Evolutionary conservation across 164 flowering plant genomes (phyloP), one percentile per base, ranked within the genome.

Genomic region (Euptelea pleiosperma): DNA sequence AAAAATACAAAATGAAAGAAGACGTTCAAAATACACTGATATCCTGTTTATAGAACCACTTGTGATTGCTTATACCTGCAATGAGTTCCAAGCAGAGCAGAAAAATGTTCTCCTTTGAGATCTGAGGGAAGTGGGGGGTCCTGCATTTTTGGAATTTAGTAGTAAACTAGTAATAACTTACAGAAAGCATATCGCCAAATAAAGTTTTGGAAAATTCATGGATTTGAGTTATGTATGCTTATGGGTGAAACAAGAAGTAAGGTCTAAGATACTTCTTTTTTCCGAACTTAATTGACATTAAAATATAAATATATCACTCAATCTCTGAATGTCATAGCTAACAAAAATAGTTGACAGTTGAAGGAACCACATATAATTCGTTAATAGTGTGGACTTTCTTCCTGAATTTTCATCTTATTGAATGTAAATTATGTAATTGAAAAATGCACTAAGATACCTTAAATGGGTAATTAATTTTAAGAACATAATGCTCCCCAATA

Each of bases 391-490:
- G 24, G 11, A 15, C 0, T 28, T 48, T 45, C 15, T 31, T 28
- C 24, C 16, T 16, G 0, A 30, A 41, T 9, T 28, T 57, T 57
- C 28, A 12, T 14, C 41, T 12, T 15, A n/a, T 19, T 55, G 14
- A 34, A n/a, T 26, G 24, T 29, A 8, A 30, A 30, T 15, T 22
- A n/a, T 26, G 24, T 29, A 8, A 30, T 43, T 15, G 36, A 34
- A 26, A 4, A 10, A 51, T 16, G 4, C 15, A 5, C 25, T n/a
- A 28, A 61, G 22, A 29, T 77, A 94, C 99, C 96, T 89, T 94
- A 57, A 85, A 94, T 42, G 98, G 92, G 65, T 94, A 94, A 60
- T 76, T 91, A 62, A 94, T 75, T 72, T 94, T 91, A 3, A 94
- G 82, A 24, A 82, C 91, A 73, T 89, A 91, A 55, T 80, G 83